Percentiles rank a stretch among this genome's conserved stretches.
Evolutionary conservation across 495 filamentous ascomycete genomes (phyloP).

Genomic region (Rostrohypoxylon terebratum): DNA sequence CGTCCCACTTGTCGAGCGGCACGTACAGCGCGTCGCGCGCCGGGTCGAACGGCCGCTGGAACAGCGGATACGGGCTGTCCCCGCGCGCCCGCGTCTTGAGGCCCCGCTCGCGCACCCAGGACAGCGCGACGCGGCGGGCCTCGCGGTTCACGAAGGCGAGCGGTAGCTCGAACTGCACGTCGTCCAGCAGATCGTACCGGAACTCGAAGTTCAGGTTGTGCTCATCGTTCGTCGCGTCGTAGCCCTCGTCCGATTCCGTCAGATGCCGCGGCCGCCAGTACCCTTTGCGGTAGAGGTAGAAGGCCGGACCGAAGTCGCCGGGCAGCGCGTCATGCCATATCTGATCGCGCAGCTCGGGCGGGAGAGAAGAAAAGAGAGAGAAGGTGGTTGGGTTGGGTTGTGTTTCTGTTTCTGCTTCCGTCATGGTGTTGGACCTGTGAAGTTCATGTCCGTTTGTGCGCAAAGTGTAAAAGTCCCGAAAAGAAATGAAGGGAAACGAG

Average conservation of each 20-base stretch:
- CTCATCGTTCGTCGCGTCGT: neutral
- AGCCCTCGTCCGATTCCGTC: neutral
- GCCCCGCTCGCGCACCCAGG: slow-evolving; percentile 8
- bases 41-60: slow-evolving; percentile 2
- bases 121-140: neutral
- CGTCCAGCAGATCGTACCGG: neutral
- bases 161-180: slow-evolving; percentile 5
- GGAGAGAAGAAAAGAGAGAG: neutral
- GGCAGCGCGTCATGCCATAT: slow-evolving; percentile 16
- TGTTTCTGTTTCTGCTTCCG: neutral
- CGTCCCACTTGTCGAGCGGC: neutral
- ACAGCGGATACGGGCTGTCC: neutral
- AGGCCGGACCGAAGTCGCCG: neutral
- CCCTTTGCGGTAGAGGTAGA: slow-evolving; percentile 8
- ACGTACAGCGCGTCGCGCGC: slow-evolving; percentile 2
- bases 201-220: neutral
- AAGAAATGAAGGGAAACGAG: neutral
- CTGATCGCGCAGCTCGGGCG: neutral
- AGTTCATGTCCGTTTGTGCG: neutral
- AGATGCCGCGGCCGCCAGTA: neutral
- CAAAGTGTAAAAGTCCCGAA: neutral
- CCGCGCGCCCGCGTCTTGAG: neutral
- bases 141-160: slow-evolving; percentile 6
- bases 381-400: neutral
- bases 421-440: neutral